phyloP scores from a whole-genome alignment of 2,329 filamentous ascomycete genomes.

The Lachnellula hyalina region DNA sequence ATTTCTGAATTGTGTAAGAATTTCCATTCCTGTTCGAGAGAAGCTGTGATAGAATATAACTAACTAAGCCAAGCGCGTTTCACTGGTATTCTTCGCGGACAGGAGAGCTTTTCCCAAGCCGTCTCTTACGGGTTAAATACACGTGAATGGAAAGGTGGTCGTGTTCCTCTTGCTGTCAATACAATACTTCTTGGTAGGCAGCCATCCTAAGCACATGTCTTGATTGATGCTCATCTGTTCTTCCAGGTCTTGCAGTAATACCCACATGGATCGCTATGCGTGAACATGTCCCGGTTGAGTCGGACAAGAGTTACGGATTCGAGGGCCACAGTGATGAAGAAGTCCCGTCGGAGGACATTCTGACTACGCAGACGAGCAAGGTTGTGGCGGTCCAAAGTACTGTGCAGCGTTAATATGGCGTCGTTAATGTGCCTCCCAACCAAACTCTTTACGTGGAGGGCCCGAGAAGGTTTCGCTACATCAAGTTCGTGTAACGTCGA shows the following conservation, averaged over 20 bases:
- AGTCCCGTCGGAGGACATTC: slow-evolving; percentile 2
- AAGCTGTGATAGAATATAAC: background rate
- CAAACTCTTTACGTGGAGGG: background rate
- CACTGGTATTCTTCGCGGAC: slow-evolving; percentile 39
- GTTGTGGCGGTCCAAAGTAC: background rate
- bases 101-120: slow-evolving; percentile 41
- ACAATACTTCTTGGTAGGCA: background rate
- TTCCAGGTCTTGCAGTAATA: slow-evolving; percentile 3
- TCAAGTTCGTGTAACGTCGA: background rate
- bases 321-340: slow-evolving; percentile 4
- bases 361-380: background rate
- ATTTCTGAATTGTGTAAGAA: slow-evolving; percentile 41
- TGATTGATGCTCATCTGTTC: background rate
- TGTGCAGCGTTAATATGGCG: background rate
- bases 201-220: background rate
- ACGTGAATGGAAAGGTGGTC: slow-evolving; percentile 37
- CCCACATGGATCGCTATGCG: slow-evolving; percentile 10
- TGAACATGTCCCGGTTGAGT: slow-evolving; percentile 8
- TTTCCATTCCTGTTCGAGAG: background rate
- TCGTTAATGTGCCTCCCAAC: background rate
- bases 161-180: slow-evolving; percentile 38
- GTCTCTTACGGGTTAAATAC: slow-evolving; percentile 40
- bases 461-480: background rate
- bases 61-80: slow-evolving; percentile 25
- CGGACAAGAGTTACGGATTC: slow-evolving; percentile 3